Evolutionary conservation across 805 yeast species (phyloP), one percentile per base, ranked within the genome.

Genomic region (Barnettozyma salicaria): DNA sequence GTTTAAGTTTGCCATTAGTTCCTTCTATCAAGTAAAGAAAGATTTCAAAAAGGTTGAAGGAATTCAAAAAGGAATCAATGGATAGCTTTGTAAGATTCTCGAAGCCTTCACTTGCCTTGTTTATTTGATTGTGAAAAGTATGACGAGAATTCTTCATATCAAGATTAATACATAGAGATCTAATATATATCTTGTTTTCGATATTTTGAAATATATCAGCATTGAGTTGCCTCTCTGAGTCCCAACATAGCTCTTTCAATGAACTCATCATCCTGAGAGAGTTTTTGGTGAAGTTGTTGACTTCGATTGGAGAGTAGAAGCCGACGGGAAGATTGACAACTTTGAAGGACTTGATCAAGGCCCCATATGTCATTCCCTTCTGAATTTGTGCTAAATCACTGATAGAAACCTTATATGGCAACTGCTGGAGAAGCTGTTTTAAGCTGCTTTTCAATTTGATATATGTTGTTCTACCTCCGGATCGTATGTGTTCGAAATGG

Each of bases 311-410:
- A 28, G 63, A 60, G 23, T 39, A 40, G 19, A 67, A 56, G 18
- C 69, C 64, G 41, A 68, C 71, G 0, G 75, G 76, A 5, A 71
- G 44, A n/a, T n/a, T n/a, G n/a, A n/a, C n/a, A n/a, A n/a, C n/a
- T n/a, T n/a, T n/a, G n/a, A n/a, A n/a, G n/a, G n/a, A n/a, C n/a
- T n/a, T n/a, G 4, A 64, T 50, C 11, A 49, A 39, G 4, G 21
- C 10, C 1, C 54, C 44, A 27, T 49, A 51, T 1, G 25, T 17
- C 12, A 22, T 19, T 2, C 11, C 30, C 7, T n/a, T 22, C 2
- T 19, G 19, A 5, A 37, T 34, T 19, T 14, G 19, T 2, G 37
- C 40, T 4, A 34, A 17, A 3, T 16, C 27, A 2, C 19, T 11
- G 4, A 48, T 19, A 3, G 49, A 45, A 2, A 43, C 19, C 2